Base-by-base conservation (phyloP, 768 basidiomycete species). In the Artomyces pyxidatus region DNA sequence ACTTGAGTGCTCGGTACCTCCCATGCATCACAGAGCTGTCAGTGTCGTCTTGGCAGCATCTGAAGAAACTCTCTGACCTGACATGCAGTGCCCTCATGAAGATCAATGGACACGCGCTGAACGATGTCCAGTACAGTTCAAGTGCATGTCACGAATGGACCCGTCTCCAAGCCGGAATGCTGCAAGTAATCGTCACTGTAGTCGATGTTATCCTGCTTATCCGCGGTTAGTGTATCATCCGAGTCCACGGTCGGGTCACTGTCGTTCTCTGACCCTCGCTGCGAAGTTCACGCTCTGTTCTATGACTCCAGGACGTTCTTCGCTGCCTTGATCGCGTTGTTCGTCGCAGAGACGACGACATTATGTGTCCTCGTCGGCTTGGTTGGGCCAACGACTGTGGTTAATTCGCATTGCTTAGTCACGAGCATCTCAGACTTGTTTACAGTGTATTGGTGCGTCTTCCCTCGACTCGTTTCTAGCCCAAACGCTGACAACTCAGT, bases 131-230 rank as follows among this genome's bases (percentile, higher is more conserved):
- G 9, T 62, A 52, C 41, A 52, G 51, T 2, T 7, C 42, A 6
- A 32, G n/a, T 2, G 53, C 59, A 16, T 62, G 61, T 38, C 51
- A 30, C 3, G 40, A 38, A 2, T 62, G 61, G 61, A 52, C 57
- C 25, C 43, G 49, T 5, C 51, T 59, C 27, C 61, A 62, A 27
- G 61, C 51, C 2, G 39, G 53, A 2, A 38, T 58, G 2, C 38
- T 60, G 11, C 61, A 62, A 26, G 17, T 59, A 10, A 55, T 60
- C 39, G 49, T 62, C 41, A 57, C 61, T 3, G 55, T 56, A 2
- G 61, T 62, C 6, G 61, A 62, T 37, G 49, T 57, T 35, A 58
- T 62, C 27, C 57, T 62, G 21, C 52, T 62, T 12, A 56, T 52
- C 6, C 59, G 61, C 11, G 59, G 61, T 60, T 22, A 21, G 59